Conservation (phyloP, 345 rosid genomes). For the Rhizophora apiculata region DNA sequence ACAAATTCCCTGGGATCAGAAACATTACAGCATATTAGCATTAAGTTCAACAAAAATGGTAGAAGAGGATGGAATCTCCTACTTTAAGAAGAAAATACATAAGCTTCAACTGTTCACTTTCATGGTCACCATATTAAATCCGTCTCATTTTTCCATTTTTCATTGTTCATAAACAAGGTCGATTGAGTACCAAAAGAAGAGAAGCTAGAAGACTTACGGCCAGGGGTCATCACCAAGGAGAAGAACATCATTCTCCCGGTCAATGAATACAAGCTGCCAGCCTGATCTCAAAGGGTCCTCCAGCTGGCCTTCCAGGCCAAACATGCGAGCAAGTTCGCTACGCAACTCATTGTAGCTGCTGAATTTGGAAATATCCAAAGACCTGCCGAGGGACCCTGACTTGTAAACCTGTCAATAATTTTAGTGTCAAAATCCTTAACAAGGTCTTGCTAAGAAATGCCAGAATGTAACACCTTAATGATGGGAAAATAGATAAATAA, state of each 20-base stretch:
- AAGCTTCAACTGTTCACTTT: too few species aligned
- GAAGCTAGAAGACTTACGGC: slow-evolving; percentile 66
- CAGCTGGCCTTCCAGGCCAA: slow-evolving; percentile 98
- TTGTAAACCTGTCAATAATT: slow-evolving; percentile 65
- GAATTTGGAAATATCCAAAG: slow-evolving; percentile 81
- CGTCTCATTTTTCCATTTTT: too few species aligned
- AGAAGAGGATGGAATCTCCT: too few species aligned
- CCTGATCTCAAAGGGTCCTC: slow-evolving; percentile 99
- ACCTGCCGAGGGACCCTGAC: slow-evolving; percentile 89
- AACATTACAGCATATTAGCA: slow-evolving; percentile 8
- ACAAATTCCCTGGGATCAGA: slow-evolving; percentile 76
- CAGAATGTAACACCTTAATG: too few species aligned
- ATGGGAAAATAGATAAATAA: too few species aligned
- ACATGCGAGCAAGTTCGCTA: slow-evolving; percentile 87
- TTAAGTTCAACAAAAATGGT: background rate
- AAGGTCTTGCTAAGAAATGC: background rate
- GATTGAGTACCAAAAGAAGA: background rate
- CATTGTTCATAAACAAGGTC: too few species aligned
- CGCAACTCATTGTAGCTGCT: slow-evolving; percentile 98
- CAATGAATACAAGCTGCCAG: slow-evolving; percentile 99
- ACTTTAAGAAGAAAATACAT: too few species aligned
- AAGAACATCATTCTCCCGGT: slow-evolving; percentile 98
- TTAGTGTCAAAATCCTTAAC: background rate
- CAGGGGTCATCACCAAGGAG: slow-evolving; percentile 99
- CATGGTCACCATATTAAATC: too few species aligned